Evolutionary conservation across 352 stramenopile species (phyloP), one percentile per base, ranked within the genome.

Genomic region (Pythium folliculosum): DNA sequence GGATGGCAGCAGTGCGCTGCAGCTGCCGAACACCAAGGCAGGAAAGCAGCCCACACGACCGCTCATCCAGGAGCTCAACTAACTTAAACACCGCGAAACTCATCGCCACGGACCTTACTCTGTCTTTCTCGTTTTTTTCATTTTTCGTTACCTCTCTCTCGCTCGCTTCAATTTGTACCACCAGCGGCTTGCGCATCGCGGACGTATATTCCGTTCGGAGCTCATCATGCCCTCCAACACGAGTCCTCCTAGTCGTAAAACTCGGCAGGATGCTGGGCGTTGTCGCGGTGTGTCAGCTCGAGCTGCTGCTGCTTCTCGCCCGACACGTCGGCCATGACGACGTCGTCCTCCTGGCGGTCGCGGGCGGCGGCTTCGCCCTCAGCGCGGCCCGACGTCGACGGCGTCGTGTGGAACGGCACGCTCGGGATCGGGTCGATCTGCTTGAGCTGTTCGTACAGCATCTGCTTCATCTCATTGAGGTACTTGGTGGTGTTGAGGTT

Each of bases 401-500:
- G 83, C 22, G 98, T 89, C 65, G 96, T 74, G 37, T 97, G 88
- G 77, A 99, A 98, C 64, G 97, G 97, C 16, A 99, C 96, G 48
- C 80, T 97, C 13, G 98, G 98, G n/a, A 98, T 96, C 30, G 90
- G 91, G 59, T 99, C 92, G 43, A 99, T 81, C 67, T 97, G 82
- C 49, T 91, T 82, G 14, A 99, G 86, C 69, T 99, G 97, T 60
- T 98, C 88, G 51, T 99, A 86, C 5, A 99, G 81, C 38, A 94
- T 78, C 45, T 79, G 74, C 69, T 96, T 88, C 54, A 97, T 96
- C 35, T 89, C 81, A 35, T 96, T 83, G 40, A 99, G 72, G 60
- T 97, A 99, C 57, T 93, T 81, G 17, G 78, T 80, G 44, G 93
- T 98, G 82, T 99, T 99, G 48, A 99, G 81, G 73, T 99, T 99